phyloP scores from a whole-genome alignment of 1,139 yeast genomes.

The Yamadazyma jaroonii region DNA sequence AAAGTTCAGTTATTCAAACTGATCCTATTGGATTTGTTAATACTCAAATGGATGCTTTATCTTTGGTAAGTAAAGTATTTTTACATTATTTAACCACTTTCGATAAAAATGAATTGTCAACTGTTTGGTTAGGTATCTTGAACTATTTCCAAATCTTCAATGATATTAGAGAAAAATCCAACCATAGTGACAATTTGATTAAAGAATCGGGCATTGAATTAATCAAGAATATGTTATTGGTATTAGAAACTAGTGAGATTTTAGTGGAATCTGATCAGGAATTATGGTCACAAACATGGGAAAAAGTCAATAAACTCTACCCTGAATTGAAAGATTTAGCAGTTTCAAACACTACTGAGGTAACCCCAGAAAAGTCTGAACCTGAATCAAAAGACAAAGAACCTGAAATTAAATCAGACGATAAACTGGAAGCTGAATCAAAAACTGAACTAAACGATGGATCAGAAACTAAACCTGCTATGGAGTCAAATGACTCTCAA shows the following conservation, averaged over 20 bases:
- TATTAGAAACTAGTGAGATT: constrained; percentile 28
- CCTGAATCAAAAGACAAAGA: constrained; percentile 4
- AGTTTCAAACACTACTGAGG: too few species aligned
- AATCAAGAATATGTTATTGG: constrained; percentile 55
- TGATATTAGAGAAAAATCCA: constrained; percentile 18
- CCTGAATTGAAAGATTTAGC: constrained; percentile 33
- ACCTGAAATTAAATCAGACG: not conserved
- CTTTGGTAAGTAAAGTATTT: constrained; percentile 69
- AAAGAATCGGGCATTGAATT: constrained; percentile 62
- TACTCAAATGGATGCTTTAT: constrained; percentile 66
- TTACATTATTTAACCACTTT: constrained; percentile 44
- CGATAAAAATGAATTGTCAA: constrained; percentile 20
- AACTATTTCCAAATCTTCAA: constrained; percentile 30
- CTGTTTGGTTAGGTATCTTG: constrained; percentile 37
- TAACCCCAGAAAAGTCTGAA: constrained; percentile 24
- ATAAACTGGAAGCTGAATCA: not conserved
- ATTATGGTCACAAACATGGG: constrained; percentile 40
- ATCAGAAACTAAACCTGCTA: too few species aligned
- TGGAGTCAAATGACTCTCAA: too few species aligned
- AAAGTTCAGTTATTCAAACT: constrained; percentile 63
- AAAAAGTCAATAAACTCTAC: constrained; percentile 39
- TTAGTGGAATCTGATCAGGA: constrained; percentile 21
- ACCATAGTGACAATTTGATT: constrained; percentile 36
- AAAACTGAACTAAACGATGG: too few species aligned
- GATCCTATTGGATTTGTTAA: constrained; percentile 62